Percentiles rank a stretch among this genome's conserved stretches.
phyloP scores from a whole-genome alignment of 2,329 filamentous ascomycete genomes.

The Fusarium begoniae region DNA sequence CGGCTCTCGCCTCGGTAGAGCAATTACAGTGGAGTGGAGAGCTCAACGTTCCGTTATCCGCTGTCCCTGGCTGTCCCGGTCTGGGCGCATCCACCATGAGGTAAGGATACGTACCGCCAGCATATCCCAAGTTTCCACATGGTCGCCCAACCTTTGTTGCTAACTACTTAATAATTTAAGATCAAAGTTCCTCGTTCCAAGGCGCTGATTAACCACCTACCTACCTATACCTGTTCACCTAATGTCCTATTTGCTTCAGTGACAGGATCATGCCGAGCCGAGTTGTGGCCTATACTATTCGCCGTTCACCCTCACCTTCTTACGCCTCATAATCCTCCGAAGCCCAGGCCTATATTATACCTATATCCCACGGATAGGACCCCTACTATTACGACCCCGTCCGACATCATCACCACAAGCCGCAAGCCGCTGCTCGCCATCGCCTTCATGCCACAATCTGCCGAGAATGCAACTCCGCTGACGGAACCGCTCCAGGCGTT shows the following conservation, averaged over 20 bases:
- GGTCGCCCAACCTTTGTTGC: constrained; percentile 37
- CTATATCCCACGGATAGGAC: neutral
- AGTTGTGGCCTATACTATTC: constrained; percentile 29
- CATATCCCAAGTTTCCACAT: constrained; percentile 36
- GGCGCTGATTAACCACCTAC: neutral
- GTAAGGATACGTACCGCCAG: constrained; percentile 41
- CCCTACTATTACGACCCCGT: constrained; percentile 11
- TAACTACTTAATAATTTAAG: constrained; percentile 2
- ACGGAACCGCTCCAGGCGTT: constrained; percentile 75
- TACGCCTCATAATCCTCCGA: constrained; percentile 39
- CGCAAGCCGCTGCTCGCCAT: constrained; percentile 27
- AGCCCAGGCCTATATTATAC: constrained; percentile 12
- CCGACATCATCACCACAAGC: constrained; percentile 18
- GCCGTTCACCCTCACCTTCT: constrained; percentile 34
- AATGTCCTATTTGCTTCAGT: constrained; percentile 4
- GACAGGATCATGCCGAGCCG: constrained; percentile 46
- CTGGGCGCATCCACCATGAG: constrained; percentile 13
- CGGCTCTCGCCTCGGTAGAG: constrained; percentile 19
- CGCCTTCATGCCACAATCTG: constrained; percentile 73
- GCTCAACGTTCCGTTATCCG: constrained; percentile 1
- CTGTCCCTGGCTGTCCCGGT: neutral
- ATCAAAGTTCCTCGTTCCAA: constrained; percentile 15
- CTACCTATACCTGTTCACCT: constrained; percentile 4
- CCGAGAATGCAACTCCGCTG: constrained; percentile 67
- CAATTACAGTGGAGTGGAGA: neutral